These are phyloP conservation scores for Sporopachydermia lactativora DNA, from an alignment of 805 yeast genomes.

Conservation along the genomic window DNA sequence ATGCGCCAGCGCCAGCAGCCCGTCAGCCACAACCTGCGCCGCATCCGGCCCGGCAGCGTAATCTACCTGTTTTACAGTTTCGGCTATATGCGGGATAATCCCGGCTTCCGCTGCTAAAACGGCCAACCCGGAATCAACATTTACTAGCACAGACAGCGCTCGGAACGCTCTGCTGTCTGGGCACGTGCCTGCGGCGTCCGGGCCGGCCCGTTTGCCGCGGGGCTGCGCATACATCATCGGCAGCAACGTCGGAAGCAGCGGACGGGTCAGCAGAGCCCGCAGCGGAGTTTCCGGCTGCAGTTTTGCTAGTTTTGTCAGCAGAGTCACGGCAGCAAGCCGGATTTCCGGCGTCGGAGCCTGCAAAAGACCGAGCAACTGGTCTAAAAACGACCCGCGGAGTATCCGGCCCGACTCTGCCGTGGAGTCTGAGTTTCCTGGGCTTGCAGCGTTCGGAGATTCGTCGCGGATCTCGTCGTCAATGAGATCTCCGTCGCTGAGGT, in stretches of 20 bases:
- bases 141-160: conserved; percentile 17
- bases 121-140: conserved; percentile 17
- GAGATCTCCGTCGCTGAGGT: too few relatives aligned
- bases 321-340: neutral
- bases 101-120: conserved; percentile 20
- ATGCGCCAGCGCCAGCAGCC: conserved; percentile 18
- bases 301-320: neutral
- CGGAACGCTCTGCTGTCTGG: conserved; percentile 11
- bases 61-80: conserved; percentile 9
- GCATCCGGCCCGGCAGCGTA: conserved; percentile 9
- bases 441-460: too few relatives aligned
- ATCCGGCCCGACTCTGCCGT: too few relatives aligned
- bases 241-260: conserved; percentile 18
- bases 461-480: too few relatives aligned
- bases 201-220: neutral
- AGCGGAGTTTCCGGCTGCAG: conserved; percentile 6
- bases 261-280: conserved; percentile 9
- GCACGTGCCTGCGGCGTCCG: neutral
- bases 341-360: neutral
- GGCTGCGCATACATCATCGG: conserved; percentile 15
- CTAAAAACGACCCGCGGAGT: neutral
- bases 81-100: conserved; percentile 14
- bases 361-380: neutral
- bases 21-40: conserved; percentile 15
- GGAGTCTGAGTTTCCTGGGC: too few relatives aligned